Percentiles rank a stretch among this genome's conserved stretches.
Evolutionary conservation across 1,139 yeast genomes (phyloP).

Genomic region (Eremothecium gossypii): DNA sequence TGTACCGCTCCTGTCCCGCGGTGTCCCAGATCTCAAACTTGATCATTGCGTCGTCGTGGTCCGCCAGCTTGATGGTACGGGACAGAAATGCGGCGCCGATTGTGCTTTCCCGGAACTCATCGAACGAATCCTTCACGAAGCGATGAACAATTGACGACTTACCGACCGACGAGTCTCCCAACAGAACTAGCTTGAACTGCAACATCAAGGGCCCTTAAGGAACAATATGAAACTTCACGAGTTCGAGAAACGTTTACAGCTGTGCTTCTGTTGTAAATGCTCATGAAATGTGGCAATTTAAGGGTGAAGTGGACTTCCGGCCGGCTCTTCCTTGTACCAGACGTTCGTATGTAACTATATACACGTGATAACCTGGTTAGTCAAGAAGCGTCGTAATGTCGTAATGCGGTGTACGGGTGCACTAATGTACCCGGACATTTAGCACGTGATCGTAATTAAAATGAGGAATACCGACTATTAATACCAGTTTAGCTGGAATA

Average conservation of each 20-base stretch:
- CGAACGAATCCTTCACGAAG: constrained; percentile 90
- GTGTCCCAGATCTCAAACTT: constrained; percentile 87
- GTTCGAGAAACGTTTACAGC: too few relatives aligned
- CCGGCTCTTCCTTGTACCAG: too few relatives aligned
- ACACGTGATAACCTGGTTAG: too few relatives aligned
- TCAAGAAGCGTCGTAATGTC: too few relatives aligned
- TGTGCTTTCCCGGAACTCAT: constrained; percentile 88
- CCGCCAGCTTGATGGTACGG: constrained; percentile 58
- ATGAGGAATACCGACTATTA: too few relatives aligned
- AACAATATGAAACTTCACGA: background rate
- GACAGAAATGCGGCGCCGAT: constrained; percentile 97
- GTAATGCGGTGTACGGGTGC: background rate
- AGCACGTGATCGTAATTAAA: background rate
- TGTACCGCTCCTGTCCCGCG: constrained; percentile 80
- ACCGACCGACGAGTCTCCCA: constrained; percentile 96
- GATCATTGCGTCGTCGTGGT: constrained; percentile 46
- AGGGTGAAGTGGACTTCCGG: background rate
- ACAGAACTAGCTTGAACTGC: constrained; percentile 76
- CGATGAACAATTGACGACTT: constrained; percentile 85
- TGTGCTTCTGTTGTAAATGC: background rate
- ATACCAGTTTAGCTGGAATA: too few relatives aligned
- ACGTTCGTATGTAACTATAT: too few relatives aligned
- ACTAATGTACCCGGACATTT: background rate
- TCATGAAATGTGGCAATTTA: background rate
- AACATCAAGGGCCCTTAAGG: constrained; percentile 16